phyloP scores from a whole-genome alignment of 2,329 filamentous ascomycete genomes.

The Aspergillus costaricaensis region DNA sequence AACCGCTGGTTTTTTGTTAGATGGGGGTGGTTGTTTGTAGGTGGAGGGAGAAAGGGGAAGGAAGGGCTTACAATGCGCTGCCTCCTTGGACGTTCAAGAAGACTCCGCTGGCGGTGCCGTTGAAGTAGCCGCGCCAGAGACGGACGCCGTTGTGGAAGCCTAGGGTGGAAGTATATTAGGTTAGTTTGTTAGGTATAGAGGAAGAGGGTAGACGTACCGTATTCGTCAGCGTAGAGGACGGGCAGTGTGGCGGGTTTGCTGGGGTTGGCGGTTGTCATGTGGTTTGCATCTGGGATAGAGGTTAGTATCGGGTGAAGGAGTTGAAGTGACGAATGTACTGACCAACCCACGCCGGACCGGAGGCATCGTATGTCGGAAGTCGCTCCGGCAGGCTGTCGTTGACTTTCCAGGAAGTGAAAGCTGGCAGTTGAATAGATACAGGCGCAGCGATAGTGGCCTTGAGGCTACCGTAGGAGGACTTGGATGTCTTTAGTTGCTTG shows the following conservation, averaged over 20 bases:
- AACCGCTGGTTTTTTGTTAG: slow-evolving; percentile 45
- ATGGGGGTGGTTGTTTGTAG: not conserved
- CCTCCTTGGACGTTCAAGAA: slow-evolving; percentile 58
- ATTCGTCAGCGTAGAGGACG: slow-evolving; percentile 51
- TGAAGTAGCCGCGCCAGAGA: slow-evolving; percentile 50
- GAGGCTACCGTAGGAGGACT: slow-evolving; percentile 44
- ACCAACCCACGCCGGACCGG: slow-evolving; percentile 38
- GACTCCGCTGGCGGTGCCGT: slow-evolving; percentile 35
- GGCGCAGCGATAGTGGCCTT: slow-evolving; percentile 36
- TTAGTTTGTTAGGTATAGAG: not conserved
- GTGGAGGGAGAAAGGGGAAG: not conserved
- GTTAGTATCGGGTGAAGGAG: slow-evolving; percentile 4
- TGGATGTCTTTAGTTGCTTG: slow-evolving; percentile 32
- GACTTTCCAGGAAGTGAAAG: slow-evolving; percentile 41
- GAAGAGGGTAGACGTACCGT: slow-evolving; percentile 27
- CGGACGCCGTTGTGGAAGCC: slow-evolving; percentile 49
- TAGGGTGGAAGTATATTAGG: not conserved
- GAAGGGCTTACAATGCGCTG: slow-evolving; percentile 45
- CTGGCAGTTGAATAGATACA: slow-evolving; percentile 33
- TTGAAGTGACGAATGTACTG: slow-evolving; percentile 14
- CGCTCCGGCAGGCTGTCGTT: slow-evolving; percentile 50
- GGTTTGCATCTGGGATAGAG: slow-evolving; percentile 36
- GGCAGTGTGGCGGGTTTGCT: slow-evolving; percentile 47
- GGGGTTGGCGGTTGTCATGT: slow-evolving; percentile 45
- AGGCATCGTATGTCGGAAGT: slow-evolving; percentile 45